These are phyloP conservation scores for Neonectria neomacrospora DNA, from an alignment of 2,329 filamentous ascomycete genomes.

Conservation along the genomic window DNA sequence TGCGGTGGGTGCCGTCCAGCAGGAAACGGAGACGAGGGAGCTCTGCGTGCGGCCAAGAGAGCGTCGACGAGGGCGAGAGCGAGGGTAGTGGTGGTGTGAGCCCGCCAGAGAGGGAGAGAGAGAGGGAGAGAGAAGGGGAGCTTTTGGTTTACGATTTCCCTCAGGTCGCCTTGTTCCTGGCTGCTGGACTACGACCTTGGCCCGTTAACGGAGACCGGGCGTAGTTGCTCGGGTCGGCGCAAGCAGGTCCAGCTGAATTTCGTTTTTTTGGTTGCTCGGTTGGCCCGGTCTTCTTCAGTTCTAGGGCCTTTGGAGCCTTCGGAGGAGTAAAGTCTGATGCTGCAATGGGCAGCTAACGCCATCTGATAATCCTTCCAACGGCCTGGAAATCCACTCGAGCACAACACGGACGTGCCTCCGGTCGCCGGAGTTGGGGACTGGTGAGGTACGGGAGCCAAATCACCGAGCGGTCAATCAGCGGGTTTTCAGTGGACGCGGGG, in stretches of 20 bases:
- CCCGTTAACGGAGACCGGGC: slow-evolving; percentile 42
- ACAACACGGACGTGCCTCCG: slow-evolving; percentile 35
- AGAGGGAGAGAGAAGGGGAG: slow-evolving; percentile 11
- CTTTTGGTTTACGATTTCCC: slow-evolving; percentile 25
- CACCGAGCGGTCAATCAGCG: slow-evolving; percentile 24
- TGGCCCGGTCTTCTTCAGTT: slow-evolving; percentile 18
- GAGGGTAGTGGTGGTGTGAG: slow-evolving; percentile 2
- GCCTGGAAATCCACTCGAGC: slow-evolving; percentile 33
- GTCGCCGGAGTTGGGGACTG: slow-evolving; percentile 35
- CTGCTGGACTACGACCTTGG: neutral
- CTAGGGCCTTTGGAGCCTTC: neutral
- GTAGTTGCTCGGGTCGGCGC: slow-evolving; percentile 30
- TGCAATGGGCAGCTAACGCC: slow-evolving; percentile 36
- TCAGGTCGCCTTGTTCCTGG: slow-evolving; percentile 19
- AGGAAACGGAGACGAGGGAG: slow-evolving; percentile 8
- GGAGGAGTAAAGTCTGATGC: slow-evolving; percentile 24
- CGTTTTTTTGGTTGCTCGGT: slow-evolving; percentile 32
- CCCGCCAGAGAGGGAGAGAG: slow-evolving; percentile 6
- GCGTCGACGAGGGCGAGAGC: neutral
- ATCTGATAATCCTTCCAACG: slow-evolving; percentile 19
- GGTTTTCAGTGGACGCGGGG: slow-evolving; percentile 16
- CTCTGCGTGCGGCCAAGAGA: neutral
- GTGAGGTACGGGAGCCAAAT: slow-evolving; percentile 13
- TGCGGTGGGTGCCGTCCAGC: slow-evolving; percentile 8
- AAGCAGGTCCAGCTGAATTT: slow-evolving; percentile 18